Evolutionary conservation across 2,329 filamentous ascomycete genomes (phyloP), one percentile per base, ranked within the genome.

Genomic region (Colletotrichum sp.): DNA sequence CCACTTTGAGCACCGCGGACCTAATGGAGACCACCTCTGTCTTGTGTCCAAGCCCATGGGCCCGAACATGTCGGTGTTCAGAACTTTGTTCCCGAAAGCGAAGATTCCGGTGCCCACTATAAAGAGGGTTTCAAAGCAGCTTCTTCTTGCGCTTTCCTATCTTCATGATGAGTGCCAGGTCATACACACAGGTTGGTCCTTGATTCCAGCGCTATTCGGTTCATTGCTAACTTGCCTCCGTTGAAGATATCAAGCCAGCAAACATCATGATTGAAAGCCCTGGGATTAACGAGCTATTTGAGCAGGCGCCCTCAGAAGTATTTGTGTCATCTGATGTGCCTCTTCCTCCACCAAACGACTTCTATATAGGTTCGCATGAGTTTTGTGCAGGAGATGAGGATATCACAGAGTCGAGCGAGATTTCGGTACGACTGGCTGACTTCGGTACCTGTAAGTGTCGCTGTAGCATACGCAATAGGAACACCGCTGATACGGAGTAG

Each of bases 201-300:
- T 4, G 0, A 22, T 1, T 12, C 10, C n/a, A 24, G n/a, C 44
- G n/a, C 10, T 22, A 13, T 22, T 4, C n/a, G 0, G n/a, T 1
- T 13, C n/a, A 22, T 24, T 1, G 0, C 44, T 52, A 13, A 52
- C n/a, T 52, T 22, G 2, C 44, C 6, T 13, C 12, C 12, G n/a
- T 52, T 3, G 44, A 22, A 52, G 44, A 52, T 0, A 52, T 52
- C 10, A 52, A 52, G 12, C 10, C 44, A 13, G 10, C 10, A 52
- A 52, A 52, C n/a, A 52, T 52, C 2, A 0, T 52, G 44, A 24
- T 52, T 22, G 44, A 22, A 52, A 52, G 44, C n/a, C 44, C 44
- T 0, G 6, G 10, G 1, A 52, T 52, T 12, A 13, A 52, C 2
- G 7, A 8, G 6, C n/a, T 52, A 2, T 52, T 52, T 18, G 44